Evolutionary conservation across 352 stramenopile species (phyloP), one percentile per base, ranked within the genome.

Genomic region (Lagenidium giganteum): DNA sequence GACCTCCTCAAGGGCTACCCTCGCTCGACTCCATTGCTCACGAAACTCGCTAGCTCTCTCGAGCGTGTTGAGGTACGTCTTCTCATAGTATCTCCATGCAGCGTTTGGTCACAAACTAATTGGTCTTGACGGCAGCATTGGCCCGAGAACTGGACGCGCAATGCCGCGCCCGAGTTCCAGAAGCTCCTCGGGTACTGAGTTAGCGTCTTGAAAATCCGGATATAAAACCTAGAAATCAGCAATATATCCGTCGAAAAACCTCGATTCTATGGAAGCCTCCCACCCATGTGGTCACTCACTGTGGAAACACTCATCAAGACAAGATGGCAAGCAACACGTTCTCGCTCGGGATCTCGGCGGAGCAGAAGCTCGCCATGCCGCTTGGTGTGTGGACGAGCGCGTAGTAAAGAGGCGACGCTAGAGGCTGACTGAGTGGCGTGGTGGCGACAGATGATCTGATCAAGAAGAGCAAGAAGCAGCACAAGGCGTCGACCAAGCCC

Each of bases 121-220:
- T 55, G 48, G n/a, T n/a, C n/a, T n/a, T n/a, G n/a, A n/a, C n/a
- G n/a, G n/a, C n/a, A n/a, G 79, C 79, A 89, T 32, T 89, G 76
- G 79, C 76, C 76, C 2, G 70, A 87, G 43, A 85, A 87, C 54
- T 92, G 79, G 79, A 67, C 57, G 12, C 69, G 70, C 32, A 57
- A 77, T 22, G 79, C 76, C 3, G 63, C 65, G 4, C 75, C 79
- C 5, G 43, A 87, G 4, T 92, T 92, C 53, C 65, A 64, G 9
- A 66, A 73, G 39, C 60, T 71, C 20, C 64, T 88, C 5, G 38
- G 31, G n/a, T n/a, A n/a, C n/a, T n/a, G n/a, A n/a, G n/a, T n/a
- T n/a, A n/a, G n/a, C n/a, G n/a, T n/a, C n/a, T n/a, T n/a, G n/a
- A n/a, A n/a, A n/a, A n/a, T n/a, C n/a, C n/a, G n/a, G n/a, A n/a